A percentile compares a stretch with the other conserved stretches of the same genome.
Evolutionary conservation across 345 rosid genomes (phyloP).

Genomic region (Euphorbia peplus): DNA sequence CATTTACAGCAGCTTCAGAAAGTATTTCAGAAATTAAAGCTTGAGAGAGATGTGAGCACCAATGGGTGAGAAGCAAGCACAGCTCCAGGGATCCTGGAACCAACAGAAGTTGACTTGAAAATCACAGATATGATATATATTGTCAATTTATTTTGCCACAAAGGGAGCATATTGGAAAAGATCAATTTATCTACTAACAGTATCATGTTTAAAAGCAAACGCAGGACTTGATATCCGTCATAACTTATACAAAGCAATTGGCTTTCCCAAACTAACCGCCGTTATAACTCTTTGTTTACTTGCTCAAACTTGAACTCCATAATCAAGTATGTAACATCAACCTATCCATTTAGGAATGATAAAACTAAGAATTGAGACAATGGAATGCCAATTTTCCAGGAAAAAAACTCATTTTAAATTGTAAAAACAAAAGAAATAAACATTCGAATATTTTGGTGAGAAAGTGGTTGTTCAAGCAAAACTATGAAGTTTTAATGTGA

Average conservation of each 20-base stretch:
- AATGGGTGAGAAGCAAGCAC: slow-evolving; percentile 84
- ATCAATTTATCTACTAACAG: neutral
- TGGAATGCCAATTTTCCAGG: no score
- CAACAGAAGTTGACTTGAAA: slow-evolving; percentile 22
- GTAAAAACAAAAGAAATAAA: no score
- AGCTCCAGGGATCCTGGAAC: slow-evolving; percentile 82
- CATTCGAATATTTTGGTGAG: no score
- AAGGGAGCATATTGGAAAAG: neutral
- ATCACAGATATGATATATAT: neutral
- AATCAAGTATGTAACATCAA: no score
- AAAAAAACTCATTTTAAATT: no score
- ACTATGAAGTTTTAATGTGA: no score
- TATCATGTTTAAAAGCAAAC: neutral
- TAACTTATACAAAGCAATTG: neutral
- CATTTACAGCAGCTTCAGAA: slow-evolving; percentile 97
- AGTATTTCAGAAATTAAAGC: slow-evolving; percentile 79
- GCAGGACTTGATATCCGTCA: slow-evolving; percentile 1
- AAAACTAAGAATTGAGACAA: no score
- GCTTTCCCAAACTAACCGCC: neutral
- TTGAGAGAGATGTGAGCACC: slow-evolving; percentile 85
- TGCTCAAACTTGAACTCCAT: neutral
- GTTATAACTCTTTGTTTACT: neutral
- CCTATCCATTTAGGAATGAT: no score
- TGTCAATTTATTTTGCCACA: slow-evolving; percentile 7
- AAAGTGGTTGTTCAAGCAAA: no score